These are phyloP conservation scores for Xylariaceae sp. DNA, from an alignment of 2,329 filamentous ascomycete genomes.

Conservation along the genomic window DNA sequence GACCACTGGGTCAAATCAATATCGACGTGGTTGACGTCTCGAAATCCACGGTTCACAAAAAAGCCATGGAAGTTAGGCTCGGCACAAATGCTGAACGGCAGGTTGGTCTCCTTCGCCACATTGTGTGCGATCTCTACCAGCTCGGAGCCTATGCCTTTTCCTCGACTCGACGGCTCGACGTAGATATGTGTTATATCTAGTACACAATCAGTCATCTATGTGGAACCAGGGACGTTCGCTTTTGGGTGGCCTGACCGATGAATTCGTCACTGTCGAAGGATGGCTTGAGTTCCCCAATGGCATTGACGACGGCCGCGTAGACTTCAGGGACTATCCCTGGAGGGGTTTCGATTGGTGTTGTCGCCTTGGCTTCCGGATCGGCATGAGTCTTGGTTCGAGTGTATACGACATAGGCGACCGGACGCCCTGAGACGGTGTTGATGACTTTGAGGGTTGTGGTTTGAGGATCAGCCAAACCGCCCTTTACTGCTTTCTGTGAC, in stretches of 20 bases:
- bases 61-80: constrained; percentile 12
- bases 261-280: constrained; percentile 5
- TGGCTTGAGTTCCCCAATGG: constrained; percentile 2
- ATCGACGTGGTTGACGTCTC: constrained; percentile 7
- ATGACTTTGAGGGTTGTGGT: constrained; percentile 7
- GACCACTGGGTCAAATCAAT: constrained; percentile 10
- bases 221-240: not conserved
- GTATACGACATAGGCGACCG: constrained; percentile 10
- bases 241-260: constrained; percentile 3
- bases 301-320: constrained; percentile 1
- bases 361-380: no score
- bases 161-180: constrained; percentile 10
- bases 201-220: not conserved
- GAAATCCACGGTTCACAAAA: constrained; percentile 9
- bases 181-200: constrained; percentile 11
- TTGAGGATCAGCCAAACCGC: not conserved
- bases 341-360: not conserved
- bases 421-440: not conserved
- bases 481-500: not conserved
- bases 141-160: constrained; percentile 7
- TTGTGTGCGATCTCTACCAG: constrained; percentile 2
- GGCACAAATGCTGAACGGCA: constrained; percentile 7
- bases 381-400: not conserved
- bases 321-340: constrained; percentile 4
- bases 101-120: not conserved